A percentile compares a stretch with the other conserved stretches of the same genome.
These are phyloP conservation scores for Fistulinella cinereoalba DNA, from an alignment of 1,284 basidiomycete genomes.

Conservation along the genomic window DNA sequence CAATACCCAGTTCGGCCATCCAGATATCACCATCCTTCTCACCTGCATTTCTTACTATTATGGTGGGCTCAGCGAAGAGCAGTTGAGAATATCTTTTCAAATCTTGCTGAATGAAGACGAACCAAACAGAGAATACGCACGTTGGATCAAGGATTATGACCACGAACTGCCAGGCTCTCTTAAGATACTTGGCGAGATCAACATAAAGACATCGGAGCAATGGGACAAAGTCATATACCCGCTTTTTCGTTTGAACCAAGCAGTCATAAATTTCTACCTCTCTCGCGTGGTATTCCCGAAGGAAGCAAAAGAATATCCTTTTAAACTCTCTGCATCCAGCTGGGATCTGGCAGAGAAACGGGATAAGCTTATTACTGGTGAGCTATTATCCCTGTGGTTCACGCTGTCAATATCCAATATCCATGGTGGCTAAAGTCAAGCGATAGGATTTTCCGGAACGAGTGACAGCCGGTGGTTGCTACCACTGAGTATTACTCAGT, in stretches of 20 bases:
- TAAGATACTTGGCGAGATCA: constrained; percentile 37
- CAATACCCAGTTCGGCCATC: constrained; percentile 24
- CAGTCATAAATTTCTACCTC: constrained; percentile 47
- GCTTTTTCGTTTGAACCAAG: constrained; percentile 37
- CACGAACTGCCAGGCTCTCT: constrained; percentile 28
- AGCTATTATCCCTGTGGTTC: not conserved
- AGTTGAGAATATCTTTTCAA: constrained; percentile 39
- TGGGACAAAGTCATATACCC: constrained; percentile 31
- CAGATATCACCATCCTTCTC: constrained; percentile 44
- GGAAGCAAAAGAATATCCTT: constrained; percentile 42
- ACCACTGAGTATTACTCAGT: constrained; percentile 1
- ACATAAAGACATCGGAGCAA: constrained; percentile 39
- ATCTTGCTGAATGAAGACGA: constrained; percentile 42
- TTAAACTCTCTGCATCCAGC: constrained; percentile 44
- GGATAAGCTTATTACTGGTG: not conserved
- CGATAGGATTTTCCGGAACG: constrained; percentile 9
- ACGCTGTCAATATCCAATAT: not conserved
- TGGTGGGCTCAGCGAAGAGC: constrained; percentile 37
- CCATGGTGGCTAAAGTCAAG: not conserved
- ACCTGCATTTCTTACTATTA: constrained; percentile 54
- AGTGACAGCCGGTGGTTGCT: constrained; percentile 4
- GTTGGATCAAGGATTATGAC: constrained; percentile 36
- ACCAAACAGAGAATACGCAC: constrained; percentile 40
- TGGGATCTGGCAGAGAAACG: constrained; percentile 47
- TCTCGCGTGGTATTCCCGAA: too few relatives aligned